phyloP scores from a whole-genome alignment of 2,329 filamentous ascomycete genomes.

The Verruconis gallopava region DNA sequence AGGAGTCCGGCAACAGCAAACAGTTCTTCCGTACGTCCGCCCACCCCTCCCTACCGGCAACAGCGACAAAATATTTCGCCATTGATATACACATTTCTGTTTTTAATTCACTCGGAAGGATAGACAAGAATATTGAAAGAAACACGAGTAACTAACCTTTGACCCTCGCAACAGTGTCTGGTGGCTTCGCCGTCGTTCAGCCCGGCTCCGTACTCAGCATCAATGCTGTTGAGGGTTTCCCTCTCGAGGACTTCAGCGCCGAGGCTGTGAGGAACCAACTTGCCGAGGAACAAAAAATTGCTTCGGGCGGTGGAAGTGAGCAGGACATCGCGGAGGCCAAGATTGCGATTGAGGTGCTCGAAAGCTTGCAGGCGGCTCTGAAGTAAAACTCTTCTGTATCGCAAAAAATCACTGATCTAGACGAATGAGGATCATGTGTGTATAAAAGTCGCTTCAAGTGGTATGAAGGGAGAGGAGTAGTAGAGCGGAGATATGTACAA shows the following conservation, averaged over 20 bases:
- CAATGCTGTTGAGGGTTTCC: slow-evolving; percentile 92
- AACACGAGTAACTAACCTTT: slow-evolving; percentile 9
- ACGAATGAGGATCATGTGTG: not conserved
- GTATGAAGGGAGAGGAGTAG: not conserved
- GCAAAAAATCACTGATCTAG: not conserved
- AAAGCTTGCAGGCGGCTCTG: slow-evolving; percentile 67
- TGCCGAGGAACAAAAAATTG: slow-evolving; percentile 90
- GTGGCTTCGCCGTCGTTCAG: slow-evolving; percentile 94
- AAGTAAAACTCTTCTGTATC: slow-evolving; percentile 49
- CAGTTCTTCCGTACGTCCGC: slow-evolving; percentile 82
- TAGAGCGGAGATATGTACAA: not conserved
- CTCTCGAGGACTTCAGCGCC: slow-evolving; percentile 89
- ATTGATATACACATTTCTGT: no score
- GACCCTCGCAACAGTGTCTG: slow-evolving; percentile 74
- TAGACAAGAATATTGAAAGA: not conserved
- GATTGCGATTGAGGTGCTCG: slow-evolving; percentile 95
- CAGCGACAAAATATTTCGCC: not conserved
- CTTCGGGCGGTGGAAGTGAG: slow-evolving; percentile 79
- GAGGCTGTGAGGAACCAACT: slow-evolving; percentile 87
- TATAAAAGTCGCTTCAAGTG: not conserved
- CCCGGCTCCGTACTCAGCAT: slow-evolving; percentile 91
- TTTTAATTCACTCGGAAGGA: not conserved
- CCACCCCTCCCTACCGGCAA: not conserved
- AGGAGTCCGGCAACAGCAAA: slow-evolving; percentile 83
- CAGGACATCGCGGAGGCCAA: slow-evolving; percentile 97